A percentile compares a stretch with the other conserved stretches of the same genome.
Evolutionary conservation across 352 stramenopile species (phyloP).

Genomic region (Phytopythium delawarense): DNA sequence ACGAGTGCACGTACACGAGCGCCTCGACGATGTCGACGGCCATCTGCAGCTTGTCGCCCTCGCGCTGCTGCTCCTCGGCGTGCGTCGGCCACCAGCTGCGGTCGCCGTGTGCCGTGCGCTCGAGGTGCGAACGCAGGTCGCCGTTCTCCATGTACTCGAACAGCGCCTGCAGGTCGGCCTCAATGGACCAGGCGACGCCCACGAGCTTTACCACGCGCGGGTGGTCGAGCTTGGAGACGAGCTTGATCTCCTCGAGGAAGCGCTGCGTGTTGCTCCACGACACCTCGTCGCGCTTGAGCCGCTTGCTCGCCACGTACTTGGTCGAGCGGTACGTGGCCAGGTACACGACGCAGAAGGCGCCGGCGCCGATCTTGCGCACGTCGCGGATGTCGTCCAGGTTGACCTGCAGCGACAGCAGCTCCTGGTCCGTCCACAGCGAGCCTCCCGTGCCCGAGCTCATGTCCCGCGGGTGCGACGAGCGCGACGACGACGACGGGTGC

Average conservation of each 20-base stretch:
- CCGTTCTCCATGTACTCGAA: too few relatives aligned
- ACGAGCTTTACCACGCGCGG: conserved; percentile 46
- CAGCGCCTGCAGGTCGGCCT: conserved; percentile 47
- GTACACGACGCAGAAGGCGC: conserved; percentile 37
- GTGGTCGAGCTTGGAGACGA: conserved; percentile 42
- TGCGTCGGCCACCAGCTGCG: not conserved
- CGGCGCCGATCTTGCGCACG: conserved; percentile 27
- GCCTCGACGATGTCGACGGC: conserved; percentile 55
- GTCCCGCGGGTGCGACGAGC: not conserved
- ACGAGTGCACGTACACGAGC: conserved; percentile 67
- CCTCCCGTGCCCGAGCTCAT: conserved; percentile 6
- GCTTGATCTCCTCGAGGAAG: conserved; percentile 57
- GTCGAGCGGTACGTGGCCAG: conserved; percentile 37
- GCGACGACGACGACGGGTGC: not conserved
- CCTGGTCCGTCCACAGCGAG: conserved; percentile 45
- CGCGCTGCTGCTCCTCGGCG: not conserved
- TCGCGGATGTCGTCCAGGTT: conserved; percentile 46
- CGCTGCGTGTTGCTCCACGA: conserved; percentile 35
- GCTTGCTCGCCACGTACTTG: conserved; percentile 40
- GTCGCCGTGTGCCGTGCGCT: conserved; percentile 3
- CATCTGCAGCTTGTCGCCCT: conserved; percentile 36
- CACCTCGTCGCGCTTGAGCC: conserved; percentile 35
- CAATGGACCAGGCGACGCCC: conserved; percentile 53
- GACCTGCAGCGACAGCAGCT: conserved; percentile 43
- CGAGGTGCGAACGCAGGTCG: too few relatives aligned